Base-by-base conservation (phyloP, 176 grass and related monocot species). In the Raddia guianensis region DNA sequence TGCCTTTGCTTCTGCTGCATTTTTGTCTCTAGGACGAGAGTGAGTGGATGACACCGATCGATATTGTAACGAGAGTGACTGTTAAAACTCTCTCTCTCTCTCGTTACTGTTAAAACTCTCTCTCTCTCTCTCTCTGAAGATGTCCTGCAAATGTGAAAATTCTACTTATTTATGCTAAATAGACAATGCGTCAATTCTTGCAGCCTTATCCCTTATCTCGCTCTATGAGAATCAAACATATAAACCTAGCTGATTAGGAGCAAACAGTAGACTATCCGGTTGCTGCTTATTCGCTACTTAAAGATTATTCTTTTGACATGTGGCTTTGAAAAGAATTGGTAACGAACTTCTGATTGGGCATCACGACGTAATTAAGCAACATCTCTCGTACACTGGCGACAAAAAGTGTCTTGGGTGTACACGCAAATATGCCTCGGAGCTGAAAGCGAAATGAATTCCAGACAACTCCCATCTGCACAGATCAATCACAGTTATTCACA, bases 341-440 rank as follows among this genome's bases (percentile, higher is more conserved):
- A 16, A 59, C 56, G 21, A 59, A 21, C n/a, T 59, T 59, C 12
- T 16, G 71, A 58, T 19, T 45, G 19, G 7, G 34, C 35, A 20
- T 74, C 53, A 70, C 65, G 55, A 78, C 61, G 46, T 52, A 27
- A 27, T 27, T 12, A 64, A 7, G n/a, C 54, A 54, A 60, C 54
- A 15, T 5, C 5, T 16, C 10, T 9, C 1, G 6, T 21, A 56
- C 11, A 5, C 27, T 18, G 15, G 61, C 4, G 62, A 51, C 56
- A 35, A 21, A 20, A 12, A 8, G 32, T 43, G 83, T n/a, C n/a
- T n/a, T 66, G 40, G 76, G 59, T 56, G 50, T 57, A 37, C 42
- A 74, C 65, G 46, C 54, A 49, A 33, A 66, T 20, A 57, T 19
- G 57, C 74, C 21, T 75, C 37, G 58, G 1, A 8, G 43, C 67